Evolutionary conservation across 495 filamentous ascomycete species (phyloP), one percentile per base, ranked within the genome.

Genomic region (Lichenothelia convexa): DNA sequence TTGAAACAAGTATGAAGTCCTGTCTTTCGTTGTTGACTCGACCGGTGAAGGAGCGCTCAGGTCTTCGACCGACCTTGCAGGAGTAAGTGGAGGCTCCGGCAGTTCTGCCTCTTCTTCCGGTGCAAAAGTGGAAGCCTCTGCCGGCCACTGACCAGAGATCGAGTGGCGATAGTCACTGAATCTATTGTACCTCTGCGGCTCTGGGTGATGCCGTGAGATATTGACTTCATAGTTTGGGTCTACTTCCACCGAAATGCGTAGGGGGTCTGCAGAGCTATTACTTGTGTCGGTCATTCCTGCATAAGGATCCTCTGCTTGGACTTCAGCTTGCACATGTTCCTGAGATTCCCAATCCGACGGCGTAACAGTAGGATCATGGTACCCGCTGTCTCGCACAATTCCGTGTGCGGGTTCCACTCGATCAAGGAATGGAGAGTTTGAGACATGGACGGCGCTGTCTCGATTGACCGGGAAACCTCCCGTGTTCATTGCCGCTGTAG

Each of bases 11-110:
- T 61, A 51, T 15, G 69, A 68, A 3, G 65, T 60, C 30, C 61
- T 56, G 31, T 70, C 67, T 41, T 68, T 68, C 3, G 63, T 63
- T 2, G 60, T 63, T 23, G 67, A 59, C 22, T 68, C 58, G n/a
- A 63, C 50, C 21, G 64, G 58, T 16, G 60, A 56, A 30, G 59
- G 51, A 18, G 54, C 44, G n/a, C 33, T 12, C 8, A 47, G 21
- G 19, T 30, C 38, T 15, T 29, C 24, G 9, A n/a, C n/a, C n/a
- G n/a, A n/a, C n/a, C n/a, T n/a, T n/a, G n/a, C n/a, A n/a, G n/a
- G n/a, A n/a, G n/a, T 9, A 23, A 23, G 20, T 39, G 38, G 6
- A 29, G 32, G 11, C 21, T 21, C 16, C 22, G 15, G 18, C 13
- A 16, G 23, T 31, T 13, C 15, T 30, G 17, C 12, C 21, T 29